Percentiles rank a stretch among this genome's conserved stretches.
phyloP scores from a whole-genome alignment of 352 stramenopile genomes.

The Phytophthora agathidicida region DNA sequence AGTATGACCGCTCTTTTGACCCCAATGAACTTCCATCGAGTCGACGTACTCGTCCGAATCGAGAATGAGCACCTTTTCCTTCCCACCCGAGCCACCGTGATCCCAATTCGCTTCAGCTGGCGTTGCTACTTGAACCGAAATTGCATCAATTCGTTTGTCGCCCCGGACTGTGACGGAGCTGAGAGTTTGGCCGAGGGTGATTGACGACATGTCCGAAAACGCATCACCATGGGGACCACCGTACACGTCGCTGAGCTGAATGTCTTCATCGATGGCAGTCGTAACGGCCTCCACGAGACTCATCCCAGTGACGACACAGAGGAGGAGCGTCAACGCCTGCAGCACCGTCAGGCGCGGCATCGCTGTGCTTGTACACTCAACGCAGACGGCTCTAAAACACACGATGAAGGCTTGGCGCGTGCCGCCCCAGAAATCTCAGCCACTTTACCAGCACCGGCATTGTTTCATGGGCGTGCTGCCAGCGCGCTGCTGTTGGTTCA shows the following conservation, averaged over 20 bases:
- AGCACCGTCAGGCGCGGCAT: constrained; percentile 20
- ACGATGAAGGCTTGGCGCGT: no score
- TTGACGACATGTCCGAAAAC: constrained; percentile 26
- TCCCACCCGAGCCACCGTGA: constrained; percentile 21
- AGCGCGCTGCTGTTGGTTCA: background rate
- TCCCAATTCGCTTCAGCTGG: constrained; percentile 15
- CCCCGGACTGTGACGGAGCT: constrained; percentile 23
- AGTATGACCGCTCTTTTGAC: constrained; percentile 10
- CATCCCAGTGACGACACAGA: background rate
- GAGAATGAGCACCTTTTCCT: constrained; percentile 12
- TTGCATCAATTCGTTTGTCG: constrained; percentile 5
- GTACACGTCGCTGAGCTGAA: constrained; percentile 19
- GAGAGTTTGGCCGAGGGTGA: constrained; percentile 21
- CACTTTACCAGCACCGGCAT: constrained; percentile 2
- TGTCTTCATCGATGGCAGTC: constrained; percentile 13
- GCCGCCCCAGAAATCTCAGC: no score
- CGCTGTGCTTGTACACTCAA: background rate
- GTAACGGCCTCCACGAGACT: background rate
- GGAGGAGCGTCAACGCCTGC: constrained; percentile 3
- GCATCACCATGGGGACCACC: constrained; percentile 18
- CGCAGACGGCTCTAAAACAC: no score
- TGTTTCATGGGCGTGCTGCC: no score
- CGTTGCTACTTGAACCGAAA: constrained; percentile 6
- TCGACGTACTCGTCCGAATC: constrained; percentile 18
- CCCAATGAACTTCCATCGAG: constrained; percentile 32